Evolutionary conservation across 2,329 filamentous ascomycete genomes (phyloP).

Genomic region (Exserohilum rostratum): DNA sequence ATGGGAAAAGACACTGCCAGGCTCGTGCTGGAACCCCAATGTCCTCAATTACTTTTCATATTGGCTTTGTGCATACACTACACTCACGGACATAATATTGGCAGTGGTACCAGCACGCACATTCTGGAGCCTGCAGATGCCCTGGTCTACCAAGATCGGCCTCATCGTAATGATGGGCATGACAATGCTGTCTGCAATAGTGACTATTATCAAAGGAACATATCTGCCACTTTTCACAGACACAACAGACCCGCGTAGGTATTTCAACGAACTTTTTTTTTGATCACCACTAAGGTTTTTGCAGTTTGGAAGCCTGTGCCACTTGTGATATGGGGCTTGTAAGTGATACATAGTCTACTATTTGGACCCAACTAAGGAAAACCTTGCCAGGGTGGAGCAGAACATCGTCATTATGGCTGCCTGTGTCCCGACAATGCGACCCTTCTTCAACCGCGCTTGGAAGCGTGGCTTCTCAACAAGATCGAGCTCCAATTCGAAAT

Average conservation of each 20-base stretch:
- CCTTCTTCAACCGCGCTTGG: constrained; percentile 12
- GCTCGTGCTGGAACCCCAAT: constrained; percentile 12
- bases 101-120: constrained; percentile 8
- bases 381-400: constrained; percentile 8
- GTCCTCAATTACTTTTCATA: constrained; percentile 17
- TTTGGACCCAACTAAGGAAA: not conserved
- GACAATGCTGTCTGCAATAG: constrained; percentile 16
- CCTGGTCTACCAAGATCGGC: constrained; percentile 12
- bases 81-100: constrained; percentile 12
- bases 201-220: constrained; percentile 12
- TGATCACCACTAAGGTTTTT: not conserved
- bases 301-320: not conserved
- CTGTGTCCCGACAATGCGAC: constrained; percentile 16
- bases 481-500: not conserved
- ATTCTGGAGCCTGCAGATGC: constrained; percentile 15
- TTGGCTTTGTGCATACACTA: constrained; percentile 14
- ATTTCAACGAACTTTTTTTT: not conserved
- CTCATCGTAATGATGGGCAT: constrained; percentile 11
- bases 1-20: constrained; percentile 12
- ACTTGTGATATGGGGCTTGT: not conserved
- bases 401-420: constrained; percentile 19
- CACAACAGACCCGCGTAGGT: constrained; percentile 1
- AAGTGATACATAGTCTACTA: not conserved
- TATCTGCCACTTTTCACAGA: constrained; percentile 12
- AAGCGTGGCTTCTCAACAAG: not conserved